phyloP scores from a whole-genome alignment of 1,284 basidiomycete species.

The Takashimella tepidaria region DNA sequence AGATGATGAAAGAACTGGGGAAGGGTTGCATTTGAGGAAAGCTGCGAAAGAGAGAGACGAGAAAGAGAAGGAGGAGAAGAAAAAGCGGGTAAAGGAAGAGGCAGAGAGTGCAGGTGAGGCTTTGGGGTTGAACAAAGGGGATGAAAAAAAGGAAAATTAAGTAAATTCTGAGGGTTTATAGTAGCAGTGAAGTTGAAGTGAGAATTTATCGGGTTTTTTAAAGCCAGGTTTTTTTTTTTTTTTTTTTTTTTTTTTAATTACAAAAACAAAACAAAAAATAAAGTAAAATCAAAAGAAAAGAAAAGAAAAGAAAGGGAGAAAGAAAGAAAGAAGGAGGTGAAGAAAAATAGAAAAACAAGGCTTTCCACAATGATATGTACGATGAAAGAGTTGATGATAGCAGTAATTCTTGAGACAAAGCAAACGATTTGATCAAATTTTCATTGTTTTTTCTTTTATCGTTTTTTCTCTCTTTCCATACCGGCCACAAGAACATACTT shows the following conservation, averaged over 20 bases:
- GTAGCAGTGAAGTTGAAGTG: too few species aligned
- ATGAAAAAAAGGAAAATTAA: slow-evolving; percentile 7
- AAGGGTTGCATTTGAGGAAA: slow-evolving; percentile 19
- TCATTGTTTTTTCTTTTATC: neutral
- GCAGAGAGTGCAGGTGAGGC: slow-evolving; percentile 1
- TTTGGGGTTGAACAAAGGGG: slow-evolving; percentile 6
- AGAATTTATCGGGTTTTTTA: too few species aligned
- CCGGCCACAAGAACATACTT: neutral
- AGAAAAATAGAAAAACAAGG: neutral
- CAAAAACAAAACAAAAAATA: too few species aligned
- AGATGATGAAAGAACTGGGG: slow-evolving; percentile 21
- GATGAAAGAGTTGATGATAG: too few species aligned
- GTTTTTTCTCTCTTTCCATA: neutral
- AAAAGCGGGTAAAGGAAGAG: slow-evolving; percentile 1
- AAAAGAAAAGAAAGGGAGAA: too few species aligned
- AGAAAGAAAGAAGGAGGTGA: neutral
- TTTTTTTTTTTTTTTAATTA: too few species aligned
- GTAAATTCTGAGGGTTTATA: neutral
- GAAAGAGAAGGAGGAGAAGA: slow-evolving; percentile 1
- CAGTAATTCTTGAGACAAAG: too few species aligned
- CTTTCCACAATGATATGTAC: too few species aligned
- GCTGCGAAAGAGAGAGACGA: slow-evolving; percentile 6
- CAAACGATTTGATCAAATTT: neutral
- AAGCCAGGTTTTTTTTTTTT: too few species aligned
- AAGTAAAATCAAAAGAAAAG: too few species aligned